Evolutionary conservation across 139 green algal genomes (phyloP).

Genomic region (Edaphochlamys debaryana): DNA sequence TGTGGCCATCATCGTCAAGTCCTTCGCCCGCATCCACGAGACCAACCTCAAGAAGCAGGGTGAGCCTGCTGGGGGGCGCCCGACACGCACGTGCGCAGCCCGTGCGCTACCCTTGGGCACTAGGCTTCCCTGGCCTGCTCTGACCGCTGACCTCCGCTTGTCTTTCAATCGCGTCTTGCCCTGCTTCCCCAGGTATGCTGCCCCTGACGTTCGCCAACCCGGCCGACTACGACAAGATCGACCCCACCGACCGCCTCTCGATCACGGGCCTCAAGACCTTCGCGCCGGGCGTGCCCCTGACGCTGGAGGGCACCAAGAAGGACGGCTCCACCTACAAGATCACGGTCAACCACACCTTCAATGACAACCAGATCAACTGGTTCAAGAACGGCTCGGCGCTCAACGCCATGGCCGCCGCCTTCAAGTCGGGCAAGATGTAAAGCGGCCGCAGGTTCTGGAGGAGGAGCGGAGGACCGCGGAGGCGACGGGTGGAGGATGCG

Average conservation of each 20-base stretch:
- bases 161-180: no score
- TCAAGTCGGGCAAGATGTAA: slow-evolving; percentile 48
- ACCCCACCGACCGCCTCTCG: slow-evolving; percentile 72
- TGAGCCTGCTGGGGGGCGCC: background rate
- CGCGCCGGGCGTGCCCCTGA: slow-evolving; percentile 84
- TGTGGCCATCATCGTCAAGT: slow-evolving; percentile 92
- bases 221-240: slow-evolving; percentile 93
- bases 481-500: no score
- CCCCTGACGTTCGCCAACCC: slow-evolving; percentile 90
- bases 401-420: slow-evolving; percentile 87
- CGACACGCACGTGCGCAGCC: no score
- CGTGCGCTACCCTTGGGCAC: background rate
- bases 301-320: slow-evolving; percentile 79
- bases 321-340: slow-evolving; percentile 89
- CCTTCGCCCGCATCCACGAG: slow-evolving; percentile 97
- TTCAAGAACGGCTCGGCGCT: slow-evolving; percentile 92
- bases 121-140: no score
- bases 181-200: slow-evolving; percentile 82
- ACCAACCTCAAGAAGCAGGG: slow-evolving; percentile 98
- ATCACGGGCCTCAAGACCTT: slow-evolving; percentile 86
- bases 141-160: no score
- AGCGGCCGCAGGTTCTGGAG: no score
- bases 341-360: slow-evolving; percentile 95
- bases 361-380: slow-evolving; percentile 95
- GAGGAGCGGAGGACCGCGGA: no score